phyloP scores from a whole-genome alignment of 371 early-diverging fungal genomes.

The Cladochytrium tenue region DNA sequence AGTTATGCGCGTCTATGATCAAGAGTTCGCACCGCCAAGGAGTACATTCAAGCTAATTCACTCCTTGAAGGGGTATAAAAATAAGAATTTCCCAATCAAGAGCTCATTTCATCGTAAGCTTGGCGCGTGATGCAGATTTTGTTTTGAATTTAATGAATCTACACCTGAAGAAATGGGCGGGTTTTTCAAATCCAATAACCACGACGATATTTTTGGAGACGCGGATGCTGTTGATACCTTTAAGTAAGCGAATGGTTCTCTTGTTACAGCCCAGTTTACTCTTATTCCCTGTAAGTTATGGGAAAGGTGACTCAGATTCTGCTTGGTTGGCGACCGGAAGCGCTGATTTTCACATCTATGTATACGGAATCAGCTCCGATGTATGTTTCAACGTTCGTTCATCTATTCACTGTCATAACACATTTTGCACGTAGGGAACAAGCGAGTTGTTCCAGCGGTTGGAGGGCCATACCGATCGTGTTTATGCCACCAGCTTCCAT shows the following conservation, averaged over 20 bases:
- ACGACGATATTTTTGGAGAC: slow-evolving; percentile 1
- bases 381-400: neutral
- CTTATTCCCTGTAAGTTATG: too few species aligned
- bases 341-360: slow-evolving; percentile 82
- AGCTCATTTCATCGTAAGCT: slow-evolving; percentile 67
- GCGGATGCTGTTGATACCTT: slow-evolving; percentile 4
- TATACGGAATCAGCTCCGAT: slow-evolving; percentile 68
- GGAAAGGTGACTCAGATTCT: slow-evolving; percentile 20
- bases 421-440: slow-evolving; percentile 51
- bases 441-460: slow-evolving; percentile 74
- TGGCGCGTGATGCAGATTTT: neutral
- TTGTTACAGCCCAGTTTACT: too few species aligned
- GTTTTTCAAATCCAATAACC: slow-evolving; percentile 1
- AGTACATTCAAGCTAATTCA: slow-evolving; percentile 67
- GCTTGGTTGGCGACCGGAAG: slow-evolving; percentile 70
- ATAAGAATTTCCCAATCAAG: slow-evolving; percentile 88
- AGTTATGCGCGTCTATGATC: slow-evolving; percentile 84
- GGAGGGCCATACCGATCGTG: slow-evolving; percentile 84
- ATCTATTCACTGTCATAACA: slow-evolving; percentile 47
- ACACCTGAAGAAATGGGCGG: neutral
- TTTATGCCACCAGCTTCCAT: slow-evolving; percentile 83
- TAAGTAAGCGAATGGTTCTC: too few species aligned
- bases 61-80: slow-evolving; percentile 79
- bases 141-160: neutral
- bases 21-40: slow-evolving; percentile 74